Evolutionary conservation across 768 basidiomycete genomes (phyloP).

Genomic region (Roridomyces roridus): DNA sequence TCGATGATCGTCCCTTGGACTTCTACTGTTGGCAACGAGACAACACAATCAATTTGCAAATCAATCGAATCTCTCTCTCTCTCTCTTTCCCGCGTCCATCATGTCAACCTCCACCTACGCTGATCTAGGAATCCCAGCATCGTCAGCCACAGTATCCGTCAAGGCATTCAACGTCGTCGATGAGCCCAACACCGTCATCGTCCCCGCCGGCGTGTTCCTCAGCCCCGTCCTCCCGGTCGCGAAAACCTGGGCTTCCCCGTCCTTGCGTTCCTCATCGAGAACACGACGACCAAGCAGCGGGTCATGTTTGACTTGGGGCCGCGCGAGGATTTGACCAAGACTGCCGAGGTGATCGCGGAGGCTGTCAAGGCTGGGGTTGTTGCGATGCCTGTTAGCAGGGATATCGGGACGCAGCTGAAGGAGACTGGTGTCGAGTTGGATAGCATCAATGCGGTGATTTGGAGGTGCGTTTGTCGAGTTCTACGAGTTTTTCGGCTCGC

Average conservation of each 20-base stretch:
- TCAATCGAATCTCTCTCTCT: not conserved
- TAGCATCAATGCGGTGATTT: conserved; percentile 25
- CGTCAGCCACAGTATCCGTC: conserved; percentile 19
- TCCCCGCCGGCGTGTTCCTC: conserved; percentile 20
- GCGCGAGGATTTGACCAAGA: conserved; percentile 23
- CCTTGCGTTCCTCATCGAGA: conserved; percentile 29
- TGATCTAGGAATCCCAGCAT: conserved; percentile 17
- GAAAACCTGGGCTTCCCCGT: conserved; percentile 15
- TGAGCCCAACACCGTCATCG: not conserved
- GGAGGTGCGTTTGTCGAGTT: conserved; percentile 20
- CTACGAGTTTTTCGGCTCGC: too few species aligned
- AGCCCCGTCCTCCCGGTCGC: conserved; percentile 21
- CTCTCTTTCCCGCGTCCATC: too few species aligned
- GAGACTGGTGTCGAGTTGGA: conserved; percentile 17
- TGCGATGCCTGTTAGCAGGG: conserved; percentile 12
- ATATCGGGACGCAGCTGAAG: conserved; percentile 21
- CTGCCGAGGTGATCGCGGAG: conserved; percentile 11
- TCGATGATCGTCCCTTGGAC: too few species aligned
- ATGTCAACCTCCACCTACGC: conserved; percentile 1
- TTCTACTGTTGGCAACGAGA: too few species aligned
- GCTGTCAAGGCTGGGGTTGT: not conserved
- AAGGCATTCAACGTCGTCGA: conserved; percentile 19
- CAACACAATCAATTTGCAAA: too few species aligned
- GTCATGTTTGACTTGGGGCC: conserved; percentile 29
- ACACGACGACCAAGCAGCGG: conserved; percentile 8